Conservation (phyloP, 768 basidiomycete genomes). For the Tulasnella sp. region DNA sequence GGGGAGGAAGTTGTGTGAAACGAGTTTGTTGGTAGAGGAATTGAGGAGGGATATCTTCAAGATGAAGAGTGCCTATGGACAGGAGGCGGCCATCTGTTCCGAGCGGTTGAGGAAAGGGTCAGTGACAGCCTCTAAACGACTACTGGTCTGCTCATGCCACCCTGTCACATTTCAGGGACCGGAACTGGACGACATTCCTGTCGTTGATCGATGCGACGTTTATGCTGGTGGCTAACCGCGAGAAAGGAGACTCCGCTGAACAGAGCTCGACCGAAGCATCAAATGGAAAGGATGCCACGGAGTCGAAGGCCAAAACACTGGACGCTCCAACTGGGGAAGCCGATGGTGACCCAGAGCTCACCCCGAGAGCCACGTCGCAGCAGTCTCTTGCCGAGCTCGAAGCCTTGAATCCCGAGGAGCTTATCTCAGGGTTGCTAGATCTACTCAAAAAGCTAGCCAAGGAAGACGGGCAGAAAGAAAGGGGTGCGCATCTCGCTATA, state of each 20-base stretch:
- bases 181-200: constrained; percentile 80
- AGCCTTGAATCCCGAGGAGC: constrained; percentile 21
- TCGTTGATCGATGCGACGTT: constrained; percentile 63
- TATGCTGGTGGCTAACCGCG: constrained; percentile 25
- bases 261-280: constrained; percentile 12
- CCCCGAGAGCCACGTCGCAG: constrained; percentile 5
- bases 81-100: constrained; percentile 50
- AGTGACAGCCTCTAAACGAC: constrained; percentile 28
- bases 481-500: constrained; percentile 61
- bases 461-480: constrained; percentile 54
- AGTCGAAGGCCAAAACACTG: neutral
- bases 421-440: constrained; percentile 36
- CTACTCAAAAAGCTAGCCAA: constrained; percentile 49
- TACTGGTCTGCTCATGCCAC: neutral
- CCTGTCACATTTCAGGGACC: constrained; percentile 40
- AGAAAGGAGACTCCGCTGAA: constrained; percentile 17
- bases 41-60: constrained; percentile 52
- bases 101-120: constrained; percentile 31
- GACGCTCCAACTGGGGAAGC: constrained; percentile 7
- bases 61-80: constrained; percentile 41
- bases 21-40: constrained; percentile 65
- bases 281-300: neutral
- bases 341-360: constrained; percentile 14
- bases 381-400: neutral
- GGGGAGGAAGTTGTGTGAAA: constrained; percentile 55